phyloP scores from a whole-genome alignment of 305 asterid species.

The Solanum hybrid region DNA sequence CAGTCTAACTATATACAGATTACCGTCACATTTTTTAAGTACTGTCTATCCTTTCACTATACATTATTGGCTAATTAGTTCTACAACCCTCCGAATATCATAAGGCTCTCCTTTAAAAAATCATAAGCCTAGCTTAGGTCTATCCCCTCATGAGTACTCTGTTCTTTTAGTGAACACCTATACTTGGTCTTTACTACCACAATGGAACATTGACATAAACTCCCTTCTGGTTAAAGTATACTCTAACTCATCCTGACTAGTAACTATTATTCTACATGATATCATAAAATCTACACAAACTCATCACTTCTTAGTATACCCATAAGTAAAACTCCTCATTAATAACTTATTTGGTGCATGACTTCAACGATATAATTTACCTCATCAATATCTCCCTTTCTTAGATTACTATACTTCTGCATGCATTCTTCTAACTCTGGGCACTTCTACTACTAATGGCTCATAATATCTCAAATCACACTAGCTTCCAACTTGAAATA shows the following conservation, averaged over 20 bases:
- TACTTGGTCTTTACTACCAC: neutral
- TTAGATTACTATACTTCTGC: neutral
- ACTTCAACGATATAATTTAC: neutral
- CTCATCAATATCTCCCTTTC: neutral
- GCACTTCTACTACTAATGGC: neutral
- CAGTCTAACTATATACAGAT: neutral
- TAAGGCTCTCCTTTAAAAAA: neutral
- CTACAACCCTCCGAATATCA: neutral
- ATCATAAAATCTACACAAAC: neutral
- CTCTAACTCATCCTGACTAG: neutral
- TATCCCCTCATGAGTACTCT: neutral
- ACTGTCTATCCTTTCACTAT: neutral
- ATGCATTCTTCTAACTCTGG: neutral
- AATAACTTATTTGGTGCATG: neutral
- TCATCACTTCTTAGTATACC: neutral
- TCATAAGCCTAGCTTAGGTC: neutral
- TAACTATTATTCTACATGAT: neutral
- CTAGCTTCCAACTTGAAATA: neutral
- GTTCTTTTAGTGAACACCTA: neutral
- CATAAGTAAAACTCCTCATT: neutral
- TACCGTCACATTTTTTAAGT: neutral
- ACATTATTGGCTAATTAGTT: neutral
- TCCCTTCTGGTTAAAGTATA: neutral
- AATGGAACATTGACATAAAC: no score
- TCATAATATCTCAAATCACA: neutral